Evolutionary conservation across 345 rosid genomes (phyloP), one percentile per base, ranked within the genome.

Genomic region (Brassica juncea): DNA sequence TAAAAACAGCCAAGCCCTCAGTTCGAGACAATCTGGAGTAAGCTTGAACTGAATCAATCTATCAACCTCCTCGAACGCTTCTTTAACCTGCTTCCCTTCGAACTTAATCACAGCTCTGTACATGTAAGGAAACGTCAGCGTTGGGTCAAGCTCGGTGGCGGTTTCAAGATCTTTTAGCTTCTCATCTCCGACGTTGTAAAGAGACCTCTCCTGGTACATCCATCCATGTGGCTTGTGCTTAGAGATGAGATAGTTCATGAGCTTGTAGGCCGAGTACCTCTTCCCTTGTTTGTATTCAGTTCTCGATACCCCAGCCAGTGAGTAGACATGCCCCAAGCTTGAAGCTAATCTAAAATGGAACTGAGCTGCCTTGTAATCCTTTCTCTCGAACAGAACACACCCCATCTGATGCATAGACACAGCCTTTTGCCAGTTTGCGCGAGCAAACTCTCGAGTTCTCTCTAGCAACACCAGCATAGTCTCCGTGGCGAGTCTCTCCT

Each of bases 161-260:
- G 82, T 71, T 49, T 84, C 85, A 80, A 86, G 76, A 84, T 94
- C 98, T 27, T 64, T 74, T 9, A 87, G 81, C 81, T 91, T 94
- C 73, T 88, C 91, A 60, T 57, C 78, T 23, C 89, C 94, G 19
- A 86, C 70, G 42, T 85, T 87, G 78, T 90, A 94, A 35, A 92
- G 77, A 62, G 96, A 88, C 76, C 94, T 80, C 82, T 94, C 99
- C 72, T 94, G 99, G 80, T 85, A 92, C 96, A 94, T 94, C 99
- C 99, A 94, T n/a, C 97, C 99, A 60, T 78, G 82, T 72, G 92
- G 86, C 73, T 86, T 85, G 83, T 88, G 77, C 71, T 86, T 82
- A 4, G 87, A 80, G 73, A 94, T 85, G 65, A 94, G 83, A 49
- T 87, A 89, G 81, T 77, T 82, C 74, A 88, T 87, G 81, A 91